These are phyloP conservation scores for Zygosaccharomyces bailii DNA, from an alignment of 805 yeast species.

Conservation along the genomic window DNA sequence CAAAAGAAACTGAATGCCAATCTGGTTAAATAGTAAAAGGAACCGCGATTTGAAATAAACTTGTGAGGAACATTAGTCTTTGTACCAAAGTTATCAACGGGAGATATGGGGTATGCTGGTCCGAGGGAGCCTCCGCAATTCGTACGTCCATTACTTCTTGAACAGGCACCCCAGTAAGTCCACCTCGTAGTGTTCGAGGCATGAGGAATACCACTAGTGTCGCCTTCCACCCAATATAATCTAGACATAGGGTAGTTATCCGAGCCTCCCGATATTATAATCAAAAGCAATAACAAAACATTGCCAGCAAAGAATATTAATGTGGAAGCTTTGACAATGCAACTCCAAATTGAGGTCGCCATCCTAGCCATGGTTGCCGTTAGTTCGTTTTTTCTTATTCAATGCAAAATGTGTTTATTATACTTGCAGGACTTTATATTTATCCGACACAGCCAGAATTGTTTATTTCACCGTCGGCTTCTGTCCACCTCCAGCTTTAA, in stretches of 20 bases:
- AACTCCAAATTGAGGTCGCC: neutral
- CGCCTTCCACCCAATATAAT: slow-evolving; percentile 70
- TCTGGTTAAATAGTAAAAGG: slow-evolving; percentile 62
- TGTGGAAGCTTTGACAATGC: slow-evolving; percentile 20
- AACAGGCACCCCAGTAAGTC: slow-evolving; percentile 81
- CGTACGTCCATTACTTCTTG: slow-evolving; percentile 18
- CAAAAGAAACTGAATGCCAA: slow-evolving; percentile 62
- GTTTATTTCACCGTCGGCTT: neutral
- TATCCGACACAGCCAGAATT: neutral
- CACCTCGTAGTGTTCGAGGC: slow-evolving; percentile 59
- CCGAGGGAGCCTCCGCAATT: slow-evolving; percentile 36
- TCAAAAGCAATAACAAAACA: slow-evolving; percentile 50
- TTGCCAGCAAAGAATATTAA: slow-evolving; percentile 39
- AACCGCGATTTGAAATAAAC: slow-evolving; percentile 52
- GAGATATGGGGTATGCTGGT: slow-evolving; percentile 74
- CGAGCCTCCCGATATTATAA: slow-evolving; percentile 62
- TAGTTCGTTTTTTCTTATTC: neutral
- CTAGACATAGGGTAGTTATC: slow-evolving; percentile 55
- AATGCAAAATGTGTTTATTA: neutral
- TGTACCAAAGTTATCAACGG: slow-evolving; percentile 67
- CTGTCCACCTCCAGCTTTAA: neutral
- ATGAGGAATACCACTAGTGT: slow-evolving; percentile 51
- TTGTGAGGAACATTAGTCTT: slow-evolving; percentile 48
- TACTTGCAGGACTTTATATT: too few species aligned
- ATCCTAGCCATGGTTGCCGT: neutral